These are phyloP conservation scores for Dactylellina haptotyla DNA, from an alignment of 2,329 filamentous ascomycete genomes.

Conservation along the genomic window DNA sequence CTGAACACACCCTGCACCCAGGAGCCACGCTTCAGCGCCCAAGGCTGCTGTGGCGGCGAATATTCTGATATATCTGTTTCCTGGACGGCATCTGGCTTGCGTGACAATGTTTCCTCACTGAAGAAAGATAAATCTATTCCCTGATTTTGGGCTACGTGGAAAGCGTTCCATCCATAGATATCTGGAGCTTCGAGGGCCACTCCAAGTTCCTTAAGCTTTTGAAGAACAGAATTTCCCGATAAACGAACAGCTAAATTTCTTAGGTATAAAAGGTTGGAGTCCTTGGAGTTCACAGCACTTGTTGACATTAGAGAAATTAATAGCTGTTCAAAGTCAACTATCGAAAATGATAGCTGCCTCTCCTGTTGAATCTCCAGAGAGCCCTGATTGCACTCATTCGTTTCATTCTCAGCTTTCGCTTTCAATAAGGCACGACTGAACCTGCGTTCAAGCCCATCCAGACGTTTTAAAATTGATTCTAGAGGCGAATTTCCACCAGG, in stretches of 20 bases:
- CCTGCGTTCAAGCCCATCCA: neutral
- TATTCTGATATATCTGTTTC: too few relatives aligned
- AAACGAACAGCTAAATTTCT: neutral
- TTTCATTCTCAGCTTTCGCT: too few relatives aligned
- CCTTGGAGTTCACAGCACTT: neutral
- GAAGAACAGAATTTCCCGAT: neutral
- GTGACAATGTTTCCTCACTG: too few relatives aligned
- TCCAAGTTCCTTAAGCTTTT: neutral
- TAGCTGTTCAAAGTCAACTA: neutral
- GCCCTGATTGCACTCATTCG: neutral
- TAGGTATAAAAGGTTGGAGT: neutral
- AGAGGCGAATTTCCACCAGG: neutral
- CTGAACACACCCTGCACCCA: too few relatives aligned
- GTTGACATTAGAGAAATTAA: neutral
- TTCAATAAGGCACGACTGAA: too few relatives aligned
- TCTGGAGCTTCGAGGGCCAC: neutral
- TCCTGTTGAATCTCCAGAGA: neutral
- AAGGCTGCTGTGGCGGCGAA: too few relatives aligned
- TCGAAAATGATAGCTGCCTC: neutral
- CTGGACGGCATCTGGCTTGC: too few relatives aligned
- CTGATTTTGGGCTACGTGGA: neutral
- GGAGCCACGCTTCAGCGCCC: too few relatives aligned
- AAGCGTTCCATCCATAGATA: neutral
- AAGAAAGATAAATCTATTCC: too few relatives aligned
- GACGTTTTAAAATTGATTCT: neutral